Base-by-base conservation (phyloP, 2,329 filamentous ascomycete species). In the Fusarium goolgardi region DNA sequence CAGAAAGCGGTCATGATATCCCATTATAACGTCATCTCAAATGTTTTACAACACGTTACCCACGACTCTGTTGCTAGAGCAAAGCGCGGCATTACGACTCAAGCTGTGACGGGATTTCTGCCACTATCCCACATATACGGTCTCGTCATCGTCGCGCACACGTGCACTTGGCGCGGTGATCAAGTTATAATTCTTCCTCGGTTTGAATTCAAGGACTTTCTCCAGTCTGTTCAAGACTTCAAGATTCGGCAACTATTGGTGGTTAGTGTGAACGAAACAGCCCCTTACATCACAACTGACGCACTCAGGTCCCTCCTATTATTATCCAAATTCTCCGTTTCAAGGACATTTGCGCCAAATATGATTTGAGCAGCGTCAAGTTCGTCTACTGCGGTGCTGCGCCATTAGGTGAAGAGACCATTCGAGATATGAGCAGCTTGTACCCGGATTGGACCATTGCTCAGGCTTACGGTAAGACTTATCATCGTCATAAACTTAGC, bases 1-100 rank as follows among this genome's bases (percentile, higher is more conserved):
- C 55, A 91, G 87, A 93, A 93, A 90, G 91, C 91, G 41, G 92
- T 94, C 41, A 94, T 92, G 90, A 91, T 95, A 62, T 91, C 91
- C 2, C 92, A 95, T 74, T 80, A 81, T 20, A 95, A 95, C 67
- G 89, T 94, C 35, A 94, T 95, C 47, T 86, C 91, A 32, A 94
- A 94, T 73, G 85, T 88, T 0, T 71, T 93, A 40, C 91, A 94
- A 73, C 51, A 56, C 82, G 89, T 56, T 70, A 73, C 23, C 71
- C 82, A 2, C 86, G 76, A 61, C 75, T 84, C 58, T 25, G 75
- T 65, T 60, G 80, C 60, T 27, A 73, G 43, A 72, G 80, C 63
- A 73, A 78, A 65, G 58, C 76, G 75, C 4, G 76, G 75, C 6
- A 55, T 84, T 21, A 72, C 75, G 0, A 82, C 78, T 0, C 79